Conservation (phyloP, 805 yeast species). For the Blastobotrys peoriensis region DNA sequence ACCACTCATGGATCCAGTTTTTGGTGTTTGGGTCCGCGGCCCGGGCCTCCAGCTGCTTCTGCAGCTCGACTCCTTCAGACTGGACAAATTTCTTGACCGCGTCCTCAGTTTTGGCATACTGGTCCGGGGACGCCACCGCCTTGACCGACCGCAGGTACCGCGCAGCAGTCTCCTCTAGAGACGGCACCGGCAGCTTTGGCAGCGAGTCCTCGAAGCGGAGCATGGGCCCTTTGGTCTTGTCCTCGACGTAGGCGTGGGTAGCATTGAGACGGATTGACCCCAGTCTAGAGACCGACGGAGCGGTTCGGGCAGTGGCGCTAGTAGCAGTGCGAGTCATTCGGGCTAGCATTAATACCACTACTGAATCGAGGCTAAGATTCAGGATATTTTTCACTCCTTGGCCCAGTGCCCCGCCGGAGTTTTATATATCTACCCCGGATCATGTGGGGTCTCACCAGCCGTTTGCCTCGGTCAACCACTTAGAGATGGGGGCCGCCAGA, state of each 20-base stretch:
- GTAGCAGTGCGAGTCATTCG: conserved; percentile 10
- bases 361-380: too few relatives aligned
- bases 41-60: conserved; percentile 52
- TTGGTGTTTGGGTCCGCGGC: conserved; percentile 51
- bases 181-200: conserved; percentile 86
- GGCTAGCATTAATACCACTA: conserved; percentile 1
- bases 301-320: conserved; percentile 1
- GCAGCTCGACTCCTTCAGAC: conserved; percentile 59
- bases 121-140: conserved; percentile 53
- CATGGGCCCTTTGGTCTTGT: conserved; percentile 53
- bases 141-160: conserved; percentile 66
- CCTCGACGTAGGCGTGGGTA: conserved; percentile 33
- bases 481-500: too few relatives aligned
- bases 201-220: conserved; percentile 65
- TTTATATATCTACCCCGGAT: too few relatives aligned
- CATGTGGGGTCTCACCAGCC: too few relatives aligned
- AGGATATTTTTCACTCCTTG: too few relatives aligned
- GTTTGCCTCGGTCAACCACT: too few relatives aligned
- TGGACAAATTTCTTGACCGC: conserved; percentile 61
- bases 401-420: too few relatives aligned
- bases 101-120: conserved; percentile 46
- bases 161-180: conserved; percentile 60
- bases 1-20: conserved; percentile 87
- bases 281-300: conserved; percentile 1
- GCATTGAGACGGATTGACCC: conserved; percentile 21